Evolutionary conservation across 306 rosid genomes (phyloP).

Genomic region (Boehmeria nivea): DNA sequence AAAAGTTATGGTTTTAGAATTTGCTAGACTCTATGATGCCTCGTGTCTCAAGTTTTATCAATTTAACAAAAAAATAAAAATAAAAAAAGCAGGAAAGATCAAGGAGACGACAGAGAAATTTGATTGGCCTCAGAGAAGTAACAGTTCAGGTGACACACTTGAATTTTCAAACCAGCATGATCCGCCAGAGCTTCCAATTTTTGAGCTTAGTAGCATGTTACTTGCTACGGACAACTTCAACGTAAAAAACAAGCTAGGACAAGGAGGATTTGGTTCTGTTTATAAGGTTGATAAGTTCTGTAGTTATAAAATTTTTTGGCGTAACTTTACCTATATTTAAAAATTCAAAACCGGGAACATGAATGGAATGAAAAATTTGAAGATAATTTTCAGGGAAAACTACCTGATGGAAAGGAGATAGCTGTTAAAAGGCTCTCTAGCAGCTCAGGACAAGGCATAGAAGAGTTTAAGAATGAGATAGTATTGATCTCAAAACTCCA

Average conservation of each 20-base stretch:
- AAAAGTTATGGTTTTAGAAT: too few species aligned
- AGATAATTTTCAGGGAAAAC: constrained; percentile 24
- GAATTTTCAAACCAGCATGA: neutral
- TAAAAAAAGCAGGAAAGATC: too few species aligned
- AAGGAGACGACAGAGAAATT: too few species aligned
- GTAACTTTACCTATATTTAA: too few species aligned
- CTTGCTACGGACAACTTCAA: constrained; percentile 11
- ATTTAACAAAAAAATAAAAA: too few species aligned
- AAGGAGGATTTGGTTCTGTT: constrained; percentile 29
- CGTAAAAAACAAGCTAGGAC: constrained; percentile 18
- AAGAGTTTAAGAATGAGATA: constrained; percentile 34
- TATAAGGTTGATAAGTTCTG: constrained; percentile 15
- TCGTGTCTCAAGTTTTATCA: too few species aligned
- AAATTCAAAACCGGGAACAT: too few species aligned
- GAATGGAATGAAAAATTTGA: too few species aligned
- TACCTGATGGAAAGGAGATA: constrained; percentile 24
- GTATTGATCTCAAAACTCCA: constrained; percentile 30
- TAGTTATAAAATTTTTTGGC: too few species aligned
- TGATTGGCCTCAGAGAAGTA: neutral
- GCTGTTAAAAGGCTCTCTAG: constrained; percentile 36
- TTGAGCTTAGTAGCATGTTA: constrained; percentile 10
- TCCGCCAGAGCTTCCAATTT: constrained; percentile 7
- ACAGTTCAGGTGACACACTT: neutral
- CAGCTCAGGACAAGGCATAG: constrained; percentile 31
- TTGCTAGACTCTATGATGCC: too few species aligned